Percentiles rank a stretch among this genome's conserved stretches.
Evolutionary conservation across 441 rosid species (phyloP).

Genomic region (Omphalea diandra): DNA sequence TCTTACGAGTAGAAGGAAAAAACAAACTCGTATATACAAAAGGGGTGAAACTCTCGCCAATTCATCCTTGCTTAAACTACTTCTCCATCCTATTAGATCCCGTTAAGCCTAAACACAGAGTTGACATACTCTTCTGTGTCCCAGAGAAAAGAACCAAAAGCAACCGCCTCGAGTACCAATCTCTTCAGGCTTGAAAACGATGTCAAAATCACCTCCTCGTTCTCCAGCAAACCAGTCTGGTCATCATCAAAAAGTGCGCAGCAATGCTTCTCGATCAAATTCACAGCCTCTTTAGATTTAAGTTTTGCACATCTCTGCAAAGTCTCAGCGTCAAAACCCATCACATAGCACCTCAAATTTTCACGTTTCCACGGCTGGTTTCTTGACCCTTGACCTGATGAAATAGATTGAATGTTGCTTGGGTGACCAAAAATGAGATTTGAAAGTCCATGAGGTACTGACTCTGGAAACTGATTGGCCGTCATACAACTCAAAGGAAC

Average conservation of each 20-base stretch:
- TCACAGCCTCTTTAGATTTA: slow-evolving; percentile 61
- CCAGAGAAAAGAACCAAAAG: slow-evolving; percentile 92
- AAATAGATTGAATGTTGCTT: slow-evolving; percentile 16
- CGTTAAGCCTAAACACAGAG: slow-evolving; percentile 60
- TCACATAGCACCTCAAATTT: slow-evolving; percentile 59
- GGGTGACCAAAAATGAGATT: slow-evolving; percentile 43
- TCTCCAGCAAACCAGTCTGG: slow-evolving; percentile 26
- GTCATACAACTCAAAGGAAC: slow-evolving; percentile 25
- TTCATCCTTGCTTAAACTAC: background rate
- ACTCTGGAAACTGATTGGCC: slow-evolving; percentile 38
- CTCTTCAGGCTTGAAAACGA: slow-evolving; percentile 84
- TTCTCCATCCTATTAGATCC: slow-evolving; percentile 29
- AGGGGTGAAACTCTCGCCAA: background rate
- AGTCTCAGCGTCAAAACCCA: slow-evolving; percentile 66
- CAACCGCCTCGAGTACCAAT: slow-evolving; percentile 81
- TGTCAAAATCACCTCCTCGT: slow-evolving; percentile 56
- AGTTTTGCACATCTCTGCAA: slow-evolving; percentile 68
- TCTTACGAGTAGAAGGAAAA: background rate
- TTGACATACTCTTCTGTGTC: slow-evolving; percentile 71
- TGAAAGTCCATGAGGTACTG: slow-evolving; percentile 28
- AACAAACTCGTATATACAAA: slow-evolving; percentile 28
- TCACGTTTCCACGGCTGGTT: slow-evolving; percentile 29
- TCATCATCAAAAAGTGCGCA: slow-evolving; percentile 64
- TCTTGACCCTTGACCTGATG: slow-evolving; percentile 30
- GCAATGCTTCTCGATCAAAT: slow-evolving; percentile 72